Evolutionary conservation across 2,329 filamentous ascomycete genomes (phyloP).

Genomic region (Aspergillus amoenus): DNA sequence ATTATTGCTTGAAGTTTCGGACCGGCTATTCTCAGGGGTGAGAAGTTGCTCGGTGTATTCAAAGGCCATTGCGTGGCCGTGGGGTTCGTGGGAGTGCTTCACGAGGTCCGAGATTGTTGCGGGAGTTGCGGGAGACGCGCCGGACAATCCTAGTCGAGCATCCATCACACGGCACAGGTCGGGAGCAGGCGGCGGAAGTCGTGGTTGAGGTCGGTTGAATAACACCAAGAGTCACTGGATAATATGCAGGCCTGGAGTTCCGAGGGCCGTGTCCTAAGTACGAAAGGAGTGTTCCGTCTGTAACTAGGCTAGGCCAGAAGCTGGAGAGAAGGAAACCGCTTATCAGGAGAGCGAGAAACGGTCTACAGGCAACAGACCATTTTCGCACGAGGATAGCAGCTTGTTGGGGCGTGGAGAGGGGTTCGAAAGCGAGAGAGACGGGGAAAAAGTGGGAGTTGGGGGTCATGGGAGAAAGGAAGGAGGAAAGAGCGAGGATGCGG

Average conservation of each 20-base stretch:
- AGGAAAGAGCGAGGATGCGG: conserved; percentile 1
- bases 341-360: conserved; percentile 5
- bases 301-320: background rate
- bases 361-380: conserved; percentile 2
- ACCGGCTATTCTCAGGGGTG: conserved; percentile 44
- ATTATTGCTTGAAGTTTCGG: conserved; percentile 44
- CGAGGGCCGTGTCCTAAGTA: background rate
- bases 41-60: conserved; percentile 42
- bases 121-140: conserved; percentile 34
- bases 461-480: conserved; percentile 8
- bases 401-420: background rate
- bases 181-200: conserved; percentile 1
- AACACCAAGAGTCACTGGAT: background rate
- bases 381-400: background rate
- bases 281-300: conserved; percentile 3
- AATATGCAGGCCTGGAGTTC: background rate
- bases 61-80: conserved; percentile 32
- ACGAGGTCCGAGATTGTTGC: conserved; percentile 27
- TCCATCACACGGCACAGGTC: conserved; percentile 24
- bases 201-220: background rate
- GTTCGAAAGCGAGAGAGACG: background rate
- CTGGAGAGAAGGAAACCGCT: conserved; percentile 6
- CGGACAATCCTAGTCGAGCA: conserved; percentile 25
- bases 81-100: conserved; percentile 25
- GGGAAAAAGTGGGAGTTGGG: background rate